phyloP scores from a whole-genome alignment of 2,329 filamentous ascomycete species.

The Penicillium sp. region DNA sequence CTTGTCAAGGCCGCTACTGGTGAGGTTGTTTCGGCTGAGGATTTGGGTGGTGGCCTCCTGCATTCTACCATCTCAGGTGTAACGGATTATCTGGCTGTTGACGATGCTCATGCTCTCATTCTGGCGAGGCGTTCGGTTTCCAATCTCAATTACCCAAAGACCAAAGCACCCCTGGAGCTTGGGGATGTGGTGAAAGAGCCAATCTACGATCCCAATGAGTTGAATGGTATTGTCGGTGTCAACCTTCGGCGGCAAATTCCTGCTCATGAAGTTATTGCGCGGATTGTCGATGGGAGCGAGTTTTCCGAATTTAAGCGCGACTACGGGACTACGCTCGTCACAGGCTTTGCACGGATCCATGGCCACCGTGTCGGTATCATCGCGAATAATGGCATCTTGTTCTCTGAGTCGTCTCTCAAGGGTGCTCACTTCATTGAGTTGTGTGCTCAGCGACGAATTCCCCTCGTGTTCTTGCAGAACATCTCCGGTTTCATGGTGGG shows the following conservation, averaged over 20 bases:
- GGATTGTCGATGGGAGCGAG: constrained; percentile 85
- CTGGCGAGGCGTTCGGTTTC: constrained; percentile 79
- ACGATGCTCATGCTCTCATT: constrained; percentile 87
- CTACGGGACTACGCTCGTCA: constrained; percentile 86
- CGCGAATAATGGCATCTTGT: constrained; percentile 94
- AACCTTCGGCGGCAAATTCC: constrained; percentile 84
- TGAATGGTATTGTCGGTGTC: constrained; percentile 84
- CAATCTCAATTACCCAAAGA: constrained; percentile 84
- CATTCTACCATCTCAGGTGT: constrained; percentile 91
- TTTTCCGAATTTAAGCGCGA: constrained; percentile 94
- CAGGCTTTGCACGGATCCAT: constrained; percentile 86
- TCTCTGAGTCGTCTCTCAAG: constrained; percentile 85
- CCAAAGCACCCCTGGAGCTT: constrained; percentile 32
- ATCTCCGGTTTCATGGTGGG: constrained; percentile 99
- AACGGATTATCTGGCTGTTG: constrained; percentile 90
- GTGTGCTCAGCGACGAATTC: constrained; percentile 84
- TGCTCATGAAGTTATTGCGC: constrained; percentile 86
- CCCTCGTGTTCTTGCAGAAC: constrained; percentile 92
- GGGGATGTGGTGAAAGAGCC: constrained; percentile 65
- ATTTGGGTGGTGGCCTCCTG: constrained; percentile 84
- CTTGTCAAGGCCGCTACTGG: constrained; percentile 95
- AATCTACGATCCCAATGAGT: constrained; percentile 74
- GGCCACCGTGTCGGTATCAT: constrained; percentile 89
- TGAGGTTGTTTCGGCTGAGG: constrained; percentile 85
- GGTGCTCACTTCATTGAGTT: constrained; percentile 97